A percentile compares a stretch with the other conserved stretches of the same genome.
phyloP scores from a whole-genome alignment of 2,329 filamentous ascomycete genomes.

The Spiromastix sp. region DNA sequence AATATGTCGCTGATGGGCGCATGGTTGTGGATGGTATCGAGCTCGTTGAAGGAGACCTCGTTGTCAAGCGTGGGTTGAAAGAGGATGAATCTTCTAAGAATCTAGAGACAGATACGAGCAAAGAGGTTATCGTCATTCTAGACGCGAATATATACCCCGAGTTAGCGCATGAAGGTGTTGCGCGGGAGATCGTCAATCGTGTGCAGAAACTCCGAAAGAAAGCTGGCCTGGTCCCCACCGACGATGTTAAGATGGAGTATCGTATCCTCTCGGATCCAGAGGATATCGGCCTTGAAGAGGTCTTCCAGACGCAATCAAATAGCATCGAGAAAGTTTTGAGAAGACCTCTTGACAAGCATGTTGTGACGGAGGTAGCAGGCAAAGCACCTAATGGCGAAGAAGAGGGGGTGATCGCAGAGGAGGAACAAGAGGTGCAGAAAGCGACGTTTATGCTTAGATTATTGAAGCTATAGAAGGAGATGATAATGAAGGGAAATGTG shows the following conservation, averaged over 20 bases:
- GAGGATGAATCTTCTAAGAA: slow-evolving; percentile 60
- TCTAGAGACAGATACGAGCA: slow-evolving; percentile 78
- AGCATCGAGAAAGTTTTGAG: slow-evolving; percentile 69
- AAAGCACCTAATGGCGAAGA: slow-evolving; percentile 43
- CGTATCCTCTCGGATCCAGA: slow-evolving; percentile 69
- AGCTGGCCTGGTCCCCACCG: slow-evolving; percentile 78
- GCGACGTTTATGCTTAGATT: slow-evolving; percentile 69
- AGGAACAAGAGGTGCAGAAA: slow-evolving; percentile 78
- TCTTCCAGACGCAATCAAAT: slow-evolving; percentile 57
- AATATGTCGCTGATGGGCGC: slow-evolving; percentile 61
- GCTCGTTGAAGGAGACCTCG: slow-evolving; percentile 71
- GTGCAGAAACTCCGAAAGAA: slow-evolving; percentile 91
- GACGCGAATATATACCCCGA: slow-evolving; percentile 74
- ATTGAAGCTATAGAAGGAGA: slow-evolving; percentile 52
- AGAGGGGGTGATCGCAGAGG: slow-evolving; percentile 60
- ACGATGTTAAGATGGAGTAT: slow-evolving; percentile 95
- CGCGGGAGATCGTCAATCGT: slow-evolving; percentile 83
- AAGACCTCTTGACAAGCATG: slow-evolving; percentile 63
- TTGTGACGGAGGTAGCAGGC: slow-evolving; percentile 49
- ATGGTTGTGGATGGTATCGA: slow-evolving; percentile 79
- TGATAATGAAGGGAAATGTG: slow-evolving; percentile 4
- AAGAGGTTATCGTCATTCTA: slow-evolving; percentile 85
- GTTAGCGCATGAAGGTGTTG: slow-evolving; percentile 77
- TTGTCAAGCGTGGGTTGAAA: slow-evolving; percentile 68
- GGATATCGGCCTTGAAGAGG: slow-evolving; percentile 57